Base-by-base conservation (phyloP, 2,329 filamentous ascomycete species). In the Nigrospora oryzae region DNA sequence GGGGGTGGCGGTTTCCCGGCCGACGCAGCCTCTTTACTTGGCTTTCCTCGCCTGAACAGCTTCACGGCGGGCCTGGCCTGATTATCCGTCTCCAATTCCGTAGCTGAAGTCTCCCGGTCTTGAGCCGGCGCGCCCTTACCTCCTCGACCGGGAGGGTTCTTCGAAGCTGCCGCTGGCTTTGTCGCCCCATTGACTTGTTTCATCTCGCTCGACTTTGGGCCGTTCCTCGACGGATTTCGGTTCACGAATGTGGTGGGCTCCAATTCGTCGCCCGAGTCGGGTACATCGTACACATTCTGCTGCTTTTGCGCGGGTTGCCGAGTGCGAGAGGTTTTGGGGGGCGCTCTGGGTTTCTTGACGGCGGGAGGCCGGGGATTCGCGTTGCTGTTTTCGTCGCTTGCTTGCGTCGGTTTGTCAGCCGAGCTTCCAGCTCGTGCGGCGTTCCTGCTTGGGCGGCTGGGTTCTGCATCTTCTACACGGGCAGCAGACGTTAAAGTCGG, bases 231-330 rank as follows among this genome's bases (percentile, higher is more conserved):
- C 52, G 44, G 15, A 47, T 40, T 11, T 28, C 38, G 12, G 40
- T 42, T 39, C 3, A 34, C 40, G 34, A 17, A 28, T 15, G 33
- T 39, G 5, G 40, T 42, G 30, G 38, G 36, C 31, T 49, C 46
- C 14, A 43, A 32, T 40, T 61, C 59, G 11, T 57, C 57, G 23
- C 52, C 56, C 11, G 58, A 61, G 43, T 58, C 56, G 1, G 56
- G 57, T 13, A 59, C 54, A 31, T 59, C 57, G 46, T 61, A 61
- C 17, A 55, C 43, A 39, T 46, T 54, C 30, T 48, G 49, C 16
- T 49, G 40, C 51, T 30, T 56, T 58, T 3, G 49, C 49, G 6
- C 48, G 44, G 11, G 5, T 28, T 28, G 23, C 10, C 23, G 23
- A 28, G 5, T 7, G 7, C 23, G 23, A 10, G 23, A 7, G 23